These are phyloP conservation scores for Cladosporium sp. DNA, from an alignment of 2,329 filamentous ascomycete species.

Conservation along the genomic window DNA sequence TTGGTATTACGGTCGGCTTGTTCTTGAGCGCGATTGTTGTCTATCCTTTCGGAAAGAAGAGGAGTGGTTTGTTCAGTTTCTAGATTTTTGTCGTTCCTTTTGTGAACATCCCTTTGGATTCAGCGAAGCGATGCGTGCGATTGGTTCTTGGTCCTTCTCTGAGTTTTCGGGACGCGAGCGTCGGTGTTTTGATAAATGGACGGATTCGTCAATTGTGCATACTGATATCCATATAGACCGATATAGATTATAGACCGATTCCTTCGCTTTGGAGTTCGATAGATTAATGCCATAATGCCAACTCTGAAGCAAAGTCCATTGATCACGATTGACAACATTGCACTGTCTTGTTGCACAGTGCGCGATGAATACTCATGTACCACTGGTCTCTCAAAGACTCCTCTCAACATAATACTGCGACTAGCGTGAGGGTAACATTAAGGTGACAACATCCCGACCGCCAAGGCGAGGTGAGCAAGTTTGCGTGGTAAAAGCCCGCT, in stretches of 20 bases:
- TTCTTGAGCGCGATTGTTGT: slow-evolving; percentile 51
- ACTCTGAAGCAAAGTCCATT: neutral
- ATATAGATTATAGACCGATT: slow-evolving; percentile 1
- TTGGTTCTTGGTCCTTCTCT: neutral
- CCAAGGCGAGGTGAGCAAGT: slow-evolving; percentile 4
- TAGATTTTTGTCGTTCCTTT: slow-evolving; percentile 17
- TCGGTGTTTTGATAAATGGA: neutral
- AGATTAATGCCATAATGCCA: slow-evolving; percentile 6
- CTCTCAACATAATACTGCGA: neutral
- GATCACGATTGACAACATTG: neutral
- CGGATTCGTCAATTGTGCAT: neutral
- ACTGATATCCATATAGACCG: slow-evolving; percentile 1
- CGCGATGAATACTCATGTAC: neutral
- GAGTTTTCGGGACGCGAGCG: neutral
- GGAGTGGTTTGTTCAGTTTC: slow-evolving; percentile 46
- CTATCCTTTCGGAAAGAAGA: slow-evolving; percentile 52
- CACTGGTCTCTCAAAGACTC: neutral
- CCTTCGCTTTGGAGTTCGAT: neutral
- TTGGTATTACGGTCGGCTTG: slow-evolving; percentile 53
- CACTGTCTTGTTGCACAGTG: neutral
- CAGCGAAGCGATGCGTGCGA: neutral
- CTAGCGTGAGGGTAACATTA: neutral
- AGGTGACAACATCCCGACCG: neutral
- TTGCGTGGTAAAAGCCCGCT: neutral
- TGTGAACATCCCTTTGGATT: neutral